Evolutionary conservation across 306 rosid genomes (phyloP).

Genomic region (Luffa aegyptiaca): DNA sequence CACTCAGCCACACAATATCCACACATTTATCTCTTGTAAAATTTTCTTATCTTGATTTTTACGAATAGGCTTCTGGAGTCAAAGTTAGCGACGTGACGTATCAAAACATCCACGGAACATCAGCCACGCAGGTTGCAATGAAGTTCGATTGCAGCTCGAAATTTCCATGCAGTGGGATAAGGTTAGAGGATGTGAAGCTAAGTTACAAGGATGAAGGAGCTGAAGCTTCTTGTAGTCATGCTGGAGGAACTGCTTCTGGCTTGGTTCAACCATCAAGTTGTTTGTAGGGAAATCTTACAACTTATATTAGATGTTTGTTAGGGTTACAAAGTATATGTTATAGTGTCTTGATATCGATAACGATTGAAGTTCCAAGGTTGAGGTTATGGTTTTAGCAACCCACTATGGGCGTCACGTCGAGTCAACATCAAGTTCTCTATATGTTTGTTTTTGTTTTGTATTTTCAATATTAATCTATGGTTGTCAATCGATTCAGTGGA

Average conservation of each 20-base stretch:
- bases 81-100: not conserved
- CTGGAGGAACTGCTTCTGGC: not conserved
- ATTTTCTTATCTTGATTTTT: not conserved
- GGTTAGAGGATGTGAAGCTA: not conserved
- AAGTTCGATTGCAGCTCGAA: not conserved
- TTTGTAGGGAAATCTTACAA: not conserved
- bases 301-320: not conserved
- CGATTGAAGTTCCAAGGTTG: not conserved
- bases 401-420: not conserved
- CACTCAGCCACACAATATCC: not conserved
- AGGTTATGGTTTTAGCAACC: not conserved
- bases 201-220: not conserved
- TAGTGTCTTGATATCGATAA: not conserved
- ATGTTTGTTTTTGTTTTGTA: too few species aligned
- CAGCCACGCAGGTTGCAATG: not conserved
- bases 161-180: not conserved
- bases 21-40: not conserved
- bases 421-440: not conserved
- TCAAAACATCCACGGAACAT: not conserved
- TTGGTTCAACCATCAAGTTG: not conserved
- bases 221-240: not conserved
- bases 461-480: not conserved
- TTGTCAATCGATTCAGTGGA: too few species aligned
- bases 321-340: not conserved
- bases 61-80: not conserved